These are phyloP conservation scores for Neonectria magnoliae DNA, from an alignment of 2,329 filamentous ascomycete species.

Conservation along the genomic window DNA sequence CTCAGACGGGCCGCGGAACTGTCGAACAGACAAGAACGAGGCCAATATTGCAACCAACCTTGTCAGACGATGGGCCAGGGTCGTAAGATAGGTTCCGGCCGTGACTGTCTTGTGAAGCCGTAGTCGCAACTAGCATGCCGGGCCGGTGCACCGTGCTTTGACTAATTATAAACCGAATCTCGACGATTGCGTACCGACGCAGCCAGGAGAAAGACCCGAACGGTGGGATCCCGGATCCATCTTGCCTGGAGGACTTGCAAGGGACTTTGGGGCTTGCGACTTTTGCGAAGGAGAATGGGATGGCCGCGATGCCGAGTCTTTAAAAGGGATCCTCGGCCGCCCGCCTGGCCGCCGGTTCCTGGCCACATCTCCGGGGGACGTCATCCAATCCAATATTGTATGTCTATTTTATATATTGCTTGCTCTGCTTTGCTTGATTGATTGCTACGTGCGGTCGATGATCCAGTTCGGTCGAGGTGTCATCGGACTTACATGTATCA, in stretches of 20 bases:
- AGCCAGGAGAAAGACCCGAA: conserved; percentile 11
- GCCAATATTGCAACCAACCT: conserved; percentile 41
- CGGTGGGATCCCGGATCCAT: conserved; percentile 11
- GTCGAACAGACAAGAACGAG: conserved; percentile 9
- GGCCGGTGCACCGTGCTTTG: conserved; percentile 44
- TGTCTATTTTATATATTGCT: too few relatives aligned
- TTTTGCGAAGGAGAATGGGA: background rate
- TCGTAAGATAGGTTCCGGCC: conserved; percentile 36
- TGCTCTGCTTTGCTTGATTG: too few relatives aligned
- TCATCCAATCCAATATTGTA: conserved; percentile 20
- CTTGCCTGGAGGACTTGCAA: conserved; percentile 7
- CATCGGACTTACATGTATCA: conserved; percentile 9
- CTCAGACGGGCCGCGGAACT: conserved; percentile 26
- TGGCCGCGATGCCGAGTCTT: conserved; percentile 39
- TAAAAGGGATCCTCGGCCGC: conserved; percentile 36
- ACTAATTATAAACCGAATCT: conserved; percentile 40
- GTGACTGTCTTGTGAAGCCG: conserved; percentile 27
- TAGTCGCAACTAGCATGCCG: conserved; percentile 26
- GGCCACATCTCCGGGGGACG: conserved; percentile 28
- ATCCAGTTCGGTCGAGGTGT: too few relatives aligned
- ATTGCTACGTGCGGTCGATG: too few relatives aligned
- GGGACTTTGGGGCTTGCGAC: conserved; percentile 2
- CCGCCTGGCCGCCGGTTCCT: conserved; percentile 22
- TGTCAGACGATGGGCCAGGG: conserved; percentile 43
- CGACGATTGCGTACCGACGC: conserved; percentile 30